Conservation (phyloP, 805 yeast genomes). For the Yarrowia divulgata region DNA sequence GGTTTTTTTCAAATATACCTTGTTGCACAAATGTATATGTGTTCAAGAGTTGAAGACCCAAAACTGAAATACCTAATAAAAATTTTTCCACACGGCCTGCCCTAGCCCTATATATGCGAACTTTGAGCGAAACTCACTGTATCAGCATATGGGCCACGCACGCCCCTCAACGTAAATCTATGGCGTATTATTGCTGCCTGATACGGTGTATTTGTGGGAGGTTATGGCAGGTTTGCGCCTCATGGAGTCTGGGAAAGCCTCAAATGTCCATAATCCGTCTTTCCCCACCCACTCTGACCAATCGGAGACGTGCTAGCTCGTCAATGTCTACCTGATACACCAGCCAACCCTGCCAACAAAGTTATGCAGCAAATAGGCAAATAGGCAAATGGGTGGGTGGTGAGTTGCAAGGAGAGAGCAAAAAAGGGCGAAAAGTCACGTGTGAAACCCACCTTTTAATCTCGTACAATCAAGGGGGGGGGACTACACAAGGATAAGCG, state of each 20-base stretch:
- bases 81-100: constrained; percentile 31
- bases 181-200: background rate
- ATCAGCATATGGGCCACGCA: background rate
- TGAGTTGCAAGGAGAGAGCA: constrained; percentile 21
- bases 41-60: constrained; percentile 38
- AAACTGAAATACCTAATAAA: constrained; percentile 38
- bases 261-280: no score
- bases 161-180: constrained; percentile 8
- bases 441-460: background rate
- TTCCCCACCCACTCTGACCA: background rate
- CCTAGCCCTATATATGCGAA: constrained; percentile 32
- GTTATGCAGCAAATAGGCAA: constrained; percentile 34
- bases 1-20: constrained; percentile 28
- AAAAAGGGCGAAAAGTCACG: constrained; percentile 9
- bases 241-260: background rate
- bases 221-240: no score
- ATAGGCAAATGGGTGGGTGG: no score
- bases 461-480: no score
- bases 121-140: constrained; percentile 13
- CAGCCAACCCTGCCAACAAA: constrained; percentile 8
- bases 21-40: constrained; percentile 37
- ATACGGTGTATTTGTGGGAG: no score
- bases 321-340: no score
- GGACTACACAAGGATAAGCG: no score
- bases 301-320: background rate